Base-by-base conservation (phyloP, 192 early-diverging fungal genomes). In the Coemansia sp. region DNA sequence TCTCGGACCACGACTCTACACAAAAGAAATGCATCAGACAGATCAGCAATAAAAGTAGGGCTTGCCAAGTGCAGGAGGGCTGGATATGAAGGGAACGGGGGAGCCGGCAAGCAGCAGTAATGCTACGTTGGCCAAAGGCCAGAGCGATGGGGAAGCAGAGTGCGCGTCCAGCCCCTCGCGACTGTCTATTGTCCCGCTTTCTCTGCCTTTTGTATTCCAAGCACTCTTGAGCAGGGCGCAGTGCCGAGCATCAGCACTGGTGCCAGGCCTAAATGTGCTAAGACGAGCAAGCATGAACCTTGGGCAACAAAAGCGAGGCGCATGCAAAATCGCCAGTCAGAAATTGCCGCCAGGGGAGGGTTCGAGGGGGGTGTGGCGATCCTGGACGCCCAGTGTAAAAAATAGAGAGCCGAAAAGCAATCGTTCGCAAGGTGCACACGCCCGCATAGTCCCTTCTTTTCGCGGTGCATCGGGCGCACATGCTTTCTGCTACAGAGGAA, bases 1-100 rank as follows among this genome's bases (percentile, higher is more conserved):
- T 66, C 21, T 74, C 77, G 15, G 77, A 79, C 77, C 77, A 79
- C 61, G 67, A 58, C 29, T 79, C 77, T 79, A 74, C 62, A 67
- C 25, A 32, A 29, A 14, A 55, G 9, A 51, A 17, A 25, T 6
- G 27, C 23, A 29, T 25, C 23, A 25, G 41, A 43, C 41, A 15
- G 41, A 43, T 43, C 41, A 43, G 41, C 41, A 43, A 43, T 4
- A 43, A n/a, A 11, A 43, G 41, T 43, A 43, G 52, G 24, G 6
- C 24, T 25, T 5, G 52, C 4, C 23, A 6, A 11, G 50, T 14
- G 25, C 29, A 27, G 5, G 4, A 5, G 5, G 27, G 53, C 53
- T n/a, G 11, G 15, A n/a, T 43, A n/a, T 15, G 41, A n/a, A n/a
- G 41, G 41, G 9, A 43, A 43, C 41, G 41, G 14, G 41, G 41